Base-by-base conservation (phyloP, 2,329 filamentous ascomycete genomes). In the Hymenoscyphus infarciens region DNA sequence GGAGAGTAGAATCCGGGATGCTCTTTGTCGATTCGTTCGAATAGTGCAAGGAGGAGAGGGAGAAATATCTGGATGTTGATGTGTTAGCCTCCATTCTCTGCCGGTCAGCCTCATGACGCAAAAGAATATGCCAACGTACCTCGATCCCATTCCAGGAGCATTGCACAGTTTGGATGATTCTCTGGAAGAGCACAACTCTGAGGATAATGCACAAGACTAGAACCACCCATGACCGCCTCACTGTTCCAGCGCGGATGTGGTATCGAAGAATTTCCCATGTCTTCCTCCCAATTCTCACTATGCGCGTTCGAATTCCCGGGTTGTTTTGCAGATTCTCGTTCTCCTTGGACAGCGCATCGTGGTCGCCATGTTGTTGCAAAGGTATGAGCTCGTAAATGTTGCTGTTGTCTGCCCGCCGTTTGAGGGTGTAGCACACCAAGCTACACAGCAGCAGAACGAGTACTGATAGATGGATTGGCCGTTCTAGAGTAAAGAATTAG, bases 71-170 rank as follows among this genome's bases (percentile, higher is more conserved):
- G 27, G 10, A 22, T 22, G 5, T 33, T 15, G 1, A 58, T 29
- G 16, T 60, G 63, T 45, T 16, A 38, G 56, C 6, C 13, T 61
- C 27, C 27, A 19, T 22, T 54, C 35, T 49, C 27, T 35, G 13
- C 35, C 19, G 15, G 19, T 29, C 49, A 38, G 42, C 19, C 4
- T 38, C 22, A 27, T 63, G 8, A 25, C 22, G 10, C 15, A 11
- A 22, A 52, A 22, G 8, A 13, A 52, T 25, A 52, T 22, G 10
- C n/a, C 10, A 25, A 52, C 45, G 45, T 22, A 65, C 63, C 63
- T 63, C 61, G 53, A 65, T 19, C 19, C 61, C 61, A 59, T 59
- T 39, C 58, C 58, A 61, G 6, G 63, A 58, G 39, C 63, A 65
- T 60, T 63, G 54, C 29, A 65, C 55, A 52, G 45, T 31, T 8